Evolutionary conservation across 495 filamentous ascomycete genomes (phyloP), one percentile per base, ranked within the genome.

Genomic region (Tuber borchii): DNA sequence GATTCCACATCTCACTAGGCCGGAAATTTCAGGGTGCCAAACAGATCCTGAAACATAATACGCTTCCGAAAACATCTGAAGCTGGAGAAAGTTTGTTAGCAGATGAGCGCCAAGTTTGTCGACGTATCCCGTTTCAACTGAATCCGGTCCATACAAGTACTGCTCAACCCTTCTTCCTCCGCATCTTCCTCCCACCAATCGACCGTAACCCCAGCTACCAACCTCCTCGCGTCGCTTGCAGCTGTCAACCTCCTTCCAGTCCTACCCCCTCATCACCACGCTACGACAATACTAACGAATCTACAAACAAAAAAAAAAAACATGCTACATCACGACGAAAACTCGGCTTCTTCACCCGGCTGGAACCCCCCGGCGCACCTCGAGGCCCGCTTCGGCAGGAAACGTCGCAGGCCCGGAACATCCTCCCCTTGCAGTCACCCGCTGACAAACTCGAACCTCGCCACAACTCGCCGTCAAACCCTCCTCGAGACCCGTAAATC

Each of bases 401-500:
- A 79, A 31, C 81, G 81, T 71, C 78, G 79, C 34, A 74, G 80
- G 20, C 73, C 73, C 19, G 77, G 77, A 46, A 80, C 79, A 2
- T 75, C 71, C 34, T 82, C 80, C 19, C 81, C 81, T 14, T 76
- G 73, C 44, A 65, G 51, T 5, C 65, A 70, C 10, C 72, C 74
- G 3, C 77, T 77, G 40, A 79, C 76, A 5, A 72, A 73, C 56
- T 79, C 81, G 31, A 71, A 69, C 40, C 80, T 82, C 61, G 81
- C 81, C 71, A 82, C 81, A 5, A 82, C 81, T 44, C 80, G 81
- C 12, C 80, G 81, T 4, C 80, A 82, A 73, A 76, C 78, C 14
- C 81, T 99, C 73, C 88, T 98, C 74, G 95, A 99, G 84, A 92
- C 89, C 80, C 92, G 95, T 61, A 97, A 97, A 83, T 95, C 94